Base-by-base conservation (phyloP, 306 rosid species). In the Glycyrrhiza uralensis region DNA sequence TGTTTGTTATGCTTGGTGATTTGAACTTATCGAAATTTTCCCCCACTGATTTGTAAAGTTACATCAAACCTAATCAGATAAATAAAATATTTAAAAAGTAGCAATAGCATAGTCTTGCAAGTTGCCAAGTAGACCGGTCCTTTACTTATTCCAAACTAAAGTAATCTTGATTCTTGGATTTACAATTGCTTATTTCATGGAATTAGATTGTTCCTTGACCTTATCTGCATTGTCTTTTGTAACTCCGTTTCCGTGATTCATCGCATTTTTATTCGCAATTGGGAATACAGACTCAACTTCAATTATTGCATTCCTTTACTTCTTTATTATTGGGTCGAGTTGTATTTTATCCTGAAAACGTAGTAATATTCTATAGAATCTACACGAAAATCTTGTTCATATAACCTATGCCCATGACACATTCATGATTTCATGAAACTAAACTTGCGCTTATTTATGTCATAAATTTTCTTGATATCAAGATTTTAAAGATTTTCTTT, bases 31-130 rank as follows among this genome's bases (percentile, higher is more conserved):
- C 60, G 51, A 67, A 63, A n/a, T 73, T 17, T 72, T 47, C 61
- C 44, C 55, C 51, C 9, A 6, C 36, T 68, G 8, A 51, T 42
- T 52, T 66, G 17, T 44, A 8, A 38, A 65, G 73, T 17, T 29
- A 44, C 49, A 70, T 63, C 51, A 76, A 22, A 63, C 65, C 75
- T 56, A 76, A 81, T 56, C 81, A 63, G 50, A 58, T 15, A 7
- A 80, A 54, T 14, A 72, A 55, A 54, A 54, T 38, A 42, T 22
- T 6, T 52, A 10, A 18, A 13, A 33, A 42, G 45, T 30, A n/a
- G 36, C 11, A 17, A 26, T 61, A 26, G 22, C 17, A 65, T 52
- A 24, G 23, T 56, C 54, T 10, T 23, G 54, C 54, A 70, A 69
- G 38, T 69, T 29, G 52, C 66, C 66, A 19, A 51, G 68, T 50